Conservation (phyloP, 2,329 filamentous ascomycete genomes). For the Fonsecaea pedrosoi region DNA sequence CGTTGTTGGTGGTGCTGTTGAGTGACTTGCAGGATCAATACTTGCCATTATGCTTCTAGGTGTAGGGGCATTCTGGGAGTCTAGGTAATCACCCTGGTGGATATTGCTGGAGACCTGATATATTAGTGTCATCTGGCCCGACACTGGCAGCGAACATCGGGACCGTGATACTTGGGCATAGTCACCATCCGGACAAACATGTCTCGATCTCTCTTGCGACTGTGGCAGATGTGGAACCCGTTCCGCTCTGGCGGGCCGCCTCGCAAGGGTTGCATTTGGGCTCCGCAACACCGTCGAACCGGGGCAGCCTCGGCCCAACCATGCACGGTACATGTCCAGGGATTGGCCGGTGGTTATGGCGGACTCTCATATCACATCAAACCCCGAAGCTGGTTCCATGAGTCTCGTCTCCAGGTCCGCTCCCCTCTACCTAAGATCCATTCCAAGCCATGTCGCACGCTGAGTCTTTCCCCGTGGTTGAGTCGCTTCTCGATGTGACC, state of each 20-base stretch:
- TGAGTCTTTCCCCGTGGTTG: slow-evolving; percentile 15
- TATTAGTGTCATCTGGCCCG: background rate
- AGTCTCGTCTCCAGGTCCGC: background rate
- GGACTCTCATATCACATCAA: background rate
- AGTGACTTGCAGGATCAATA: background rate
- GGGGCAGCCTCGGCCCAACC: slow-evolving; percentile 16
- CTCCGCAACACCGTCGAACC: background rate
- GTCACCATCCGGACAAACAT: background rate
- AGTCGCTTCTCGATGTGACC: slow-evolving; percentile 36
- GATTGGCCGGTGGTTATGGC: background rate
- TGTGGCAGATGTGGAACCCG: background rate
- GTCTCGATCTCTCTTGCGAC: background rate
- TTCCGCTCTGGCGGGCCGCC: slow-evolving; percentile 11
- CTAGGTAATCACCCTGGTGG: background rate
- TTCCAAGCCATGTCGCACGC: slow-evolving; percentile 13
- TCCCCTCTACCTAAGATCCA: background rate
- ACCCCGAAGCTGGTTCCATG: background rate
- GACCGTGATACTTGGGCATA: background rate
- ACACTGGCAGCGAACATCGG: background rate
- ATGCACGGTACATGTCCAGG: background rate
- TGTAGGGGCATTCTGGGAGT: background rate
- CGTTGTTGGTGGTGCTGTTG: background rate
- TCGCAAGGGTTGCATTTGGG: background rate
- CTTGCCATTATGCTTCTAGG: background rate
- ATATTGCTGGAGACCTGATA: background rate